Base-by-base conservation (phyloP, 805 yeast genomes). In the Metschnikowia cerradonensis region DNA sequence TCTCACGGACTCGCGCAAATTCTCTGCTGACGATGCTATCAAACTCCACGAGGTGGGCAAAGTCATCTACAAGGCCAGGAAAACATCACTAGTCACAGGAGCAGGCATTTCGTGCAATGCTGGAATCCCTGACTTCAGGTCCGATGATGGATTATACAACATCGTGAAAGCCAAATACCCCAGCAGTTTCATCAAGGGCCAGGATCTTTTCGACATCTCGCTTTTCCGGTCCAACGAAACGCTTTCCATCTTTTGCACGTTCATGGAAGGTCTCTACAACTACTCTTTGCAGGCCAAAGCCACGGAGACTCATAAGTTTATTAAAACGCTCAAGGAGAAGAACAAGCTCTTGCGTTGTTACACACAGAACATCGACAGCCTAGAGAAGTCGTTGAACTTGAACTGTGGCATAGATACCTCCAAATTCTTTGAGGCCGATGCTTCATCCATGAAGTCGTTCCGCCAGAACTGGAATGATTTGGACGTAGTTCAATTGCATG, bases 101-200 rank as follows among this genome's bases (percentile, higher is more conserved):
- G 99, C 99, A 2, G 99, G 99, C 0, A 90, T 92, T 52, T 89
- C 97, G 14, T 90, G 97, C 65, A 89, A 88, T 64, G 97, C 98
- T 1, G 98, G 99, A 0, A 94, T 92, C 43, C 99, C 99, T 3
- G 98, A 92, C 65, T 91, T 91, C 65, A 77, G 98, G 50, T 87
- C 96, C 3, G 73, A 83, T 8, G 81, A 86, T 57, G 98, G 98
- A 2, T 76, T 91, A 8, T 91, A 92, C 69, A 83, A 86, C 52
- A 64, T 83, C 68, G 88, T 86, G 32, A 88, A 86, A 62, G 65
- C 70, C 17, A 80, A 79, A 55, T 78, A 80, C 58, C 86, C 91
- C 1, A 76, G 75, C 39, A 72, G 79, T 10, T 76, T 85, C 17
- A 83, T 85, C 40, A 85, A 83, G 59, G 98, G 98, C 4, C 88